Evolutionary conservation across 176 grass and related monocot genomes (phyloP).

Genomic region (Oryza glumipatula): DNA sequence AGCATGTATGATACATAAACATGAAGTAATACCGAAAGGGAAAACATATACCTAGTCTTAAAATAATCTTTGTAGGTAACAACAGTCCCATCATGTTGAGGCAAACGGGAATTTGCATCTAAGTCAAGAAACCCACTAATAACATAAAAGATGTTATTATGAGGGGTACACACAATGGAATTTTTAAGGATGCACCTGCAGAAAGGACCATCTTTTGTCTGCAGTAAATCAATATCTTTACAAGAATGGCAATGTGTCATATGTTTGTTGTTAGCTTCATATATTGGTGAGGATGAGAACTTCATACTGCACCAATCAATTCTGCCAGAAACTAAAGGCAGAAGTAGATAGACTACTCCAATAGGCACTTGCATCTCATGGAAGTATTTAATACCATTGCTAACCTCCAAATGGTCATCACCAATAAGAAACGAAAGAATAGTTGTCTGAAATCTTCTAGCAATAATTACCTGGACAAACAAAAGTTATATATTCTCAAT

Average conservation of each 20-base stretch:
- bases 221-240: slow-evolving; percentile 46
- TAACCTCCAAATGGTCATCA: slow-evolving; percentile 41
- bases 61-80: slow-evolving; percentile 66
- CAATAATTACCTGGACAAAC: slow-evolving; percentile 56
- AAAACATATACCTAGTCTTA: slow-evolving; percentile 55
- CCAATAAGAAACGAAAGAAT: slow-evolving; percentile 71
- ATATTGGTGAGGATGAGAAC: slow-evolving; percentile 36
- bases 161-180: slow-evolving; percentile 67
- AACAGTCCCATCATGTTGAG: slow-evolving; percentile 41
- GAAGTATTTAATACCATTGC: slow-evolving; percentile 22
- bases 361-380: slow-evolving; percentile 44
- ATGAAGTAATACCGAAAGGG: slow-evolving; percentile 10
- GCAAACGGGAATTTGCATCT: slow-evolving; percentile 56
- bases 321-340: slow-evolving; percentile 70
- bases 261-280: slow-evolving; percentile 33
- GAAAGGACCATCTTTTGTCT: slow-evolving; percentile 59
- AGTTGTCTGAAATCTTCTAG: slow-evolving; percentile 60
- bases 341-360: slow-evolving; percentile 74
- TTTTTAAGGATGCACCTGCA: slow-evolving; percentile 59
- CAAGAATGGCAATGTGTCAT: slow-evolving; percentile 37
- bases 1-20: slow-evolving; percentile 12
- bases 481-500: not conserved
- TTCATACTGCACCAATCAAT: slow-evolving; percentile 76
- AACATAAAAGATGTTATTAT: slow-evolving; percentile 58
- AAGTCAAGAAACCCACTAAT: slow-evolving; percentile 59